Evolutionary conservation across 2,329 filamentous ascomycete species (phyloP).

Genomic region (Ceratocystis destructans): DNA sequence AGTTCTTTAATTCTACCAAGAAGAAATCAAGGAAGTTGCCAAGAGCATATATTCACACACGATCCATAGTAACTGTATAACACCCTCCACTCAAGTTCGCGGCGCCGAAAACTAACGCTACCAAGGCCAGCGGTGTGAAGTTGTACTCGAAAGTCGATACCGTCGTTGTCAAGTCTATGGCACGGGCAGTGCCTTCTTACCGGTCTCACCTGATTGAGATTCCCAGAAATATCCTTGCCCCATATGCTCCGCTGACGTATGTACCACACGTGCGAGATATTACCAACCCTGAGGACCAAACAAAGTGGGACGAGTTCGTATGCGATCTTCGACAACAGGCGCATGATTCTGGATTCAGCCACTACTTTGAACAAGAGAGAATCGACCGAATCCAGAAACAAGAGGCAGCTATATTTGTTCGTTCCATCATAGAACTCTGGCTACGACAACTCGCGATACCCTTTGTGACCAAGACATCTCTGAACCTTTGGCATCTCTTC

Average conservation of each 20-base stretch:
- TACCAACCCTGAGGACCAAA: slow-evolving; percentile 36
- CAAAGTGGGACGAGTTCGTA: slow-evolving; percentile 12
- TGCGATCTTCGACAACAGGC: slow-evolving; percentile 15
- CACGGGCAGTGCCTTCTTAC: slow-evolving; percentile 42
- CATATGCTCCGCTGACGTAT: slow-evolving; percentile 47
- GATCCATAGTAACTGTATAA: not conserved
- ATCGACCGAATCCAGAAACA: slow-evolving; percentile 14
- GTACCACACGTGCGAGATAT: slow-evolving; percentile 46
- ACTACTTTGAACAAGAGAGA: slow-evolving; percentile 17
- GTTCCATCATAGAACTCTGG: slow-evolving; percentile 32
- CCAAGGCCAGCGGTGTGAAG: slow-evolving; percentile 4
- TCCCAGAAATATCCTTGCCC: slow-evolving; percentile 44
- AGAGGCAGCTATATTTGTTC: slow-evolving; percentile 13
- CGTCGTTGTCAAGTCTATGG: slow-evolving; percentile 36
- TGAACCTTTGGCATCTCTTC: slow-evolving; percentile 12
- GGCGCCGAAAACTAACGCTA: not conserved
- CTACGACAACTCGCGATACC: slow-evolving; percentile 38
- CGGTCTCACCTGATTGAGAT: slow-evolving; percentile 48
- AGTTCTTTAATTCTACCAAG: not conserved
- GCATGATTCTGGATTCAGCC: slow-evolving; percentile 11
- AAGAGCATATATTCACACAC: not conserved
- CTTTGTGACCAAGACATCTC: slow-evolving; percentile 3
- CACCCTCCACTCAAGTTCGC: not conserved
- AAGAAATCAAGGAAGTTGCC: not conserved
- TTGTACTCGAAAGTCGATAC: slow-evolving; percentile 22